Conservation (phyloP, 2,329 filamentous ascomycete species). For the Neoscytalidium dimidiatum region DNA sequence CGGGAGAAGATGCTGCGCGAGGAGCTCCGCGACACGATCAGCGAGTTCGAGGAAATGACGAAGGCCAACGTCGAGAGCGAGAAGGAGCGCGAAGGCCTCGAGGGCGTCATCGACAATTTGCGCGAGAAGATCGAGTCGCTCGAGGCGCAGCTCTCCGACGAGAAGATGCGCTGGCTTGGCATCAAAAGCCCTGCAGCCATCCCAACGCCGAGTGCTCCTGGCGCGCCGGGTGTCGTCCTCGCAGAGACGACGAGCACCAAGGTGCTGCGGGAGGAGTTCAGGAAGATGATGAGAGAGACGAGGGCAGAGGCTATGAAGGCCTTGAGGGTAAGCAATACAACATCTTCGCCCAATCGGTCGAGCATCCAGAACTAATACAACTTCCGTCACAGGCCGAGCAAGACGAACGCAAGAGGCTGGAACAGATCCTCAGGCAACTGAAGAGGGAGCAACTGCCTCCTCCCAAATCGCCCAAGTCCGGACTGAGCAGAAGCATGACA, state of each 20-base stretch:
- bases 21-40: constrained; percentile 67
- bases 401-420: constrained; percentile 69
- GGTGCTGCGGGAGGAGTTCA: constrained; percentile 73
- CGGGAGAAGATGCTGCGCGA: constrained; percentile 56
- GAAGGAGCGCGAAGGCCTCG: constrained; percentile 67
- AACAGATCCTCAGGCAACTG: constrained; percentile 60
- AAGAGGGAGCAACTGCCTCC: constrained; percentile 40
- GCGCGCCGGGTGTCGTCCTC: constrained; percentile 25
- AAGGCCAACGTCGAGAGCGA: constrained; percentile 71
- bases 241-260: constrained; percentile 65
- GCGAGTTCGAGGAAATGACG: constrained; percentile 70
- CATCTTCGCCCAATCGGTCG: neutral
- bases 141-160: constrained; percentile 66
- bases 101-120: constrained; percentile 63
- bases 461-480: neutral
- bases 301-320: constrained; percentile 65
- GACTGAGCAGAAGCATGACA: constrained; percentile 4
- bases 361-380: constrained; percentile 26
- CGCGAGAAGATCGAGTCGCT: constrained; percentile 64
- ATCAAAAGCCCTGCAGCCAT: constrained; percentile 54
- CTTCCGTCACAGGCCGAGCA: constrained; percentile 61
- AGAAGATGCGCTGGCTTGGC: constrained; percentile 67
- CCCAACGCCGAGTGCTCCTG: constrained; percentile 26
- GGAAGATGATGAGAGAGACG: constrained; percentile 78
- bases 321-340: constrained; percentile 55